Base-by-base conservation (phyloP, 2,329 filamentous ascomycete genomes). In the Venturia carpophila region DNA sequence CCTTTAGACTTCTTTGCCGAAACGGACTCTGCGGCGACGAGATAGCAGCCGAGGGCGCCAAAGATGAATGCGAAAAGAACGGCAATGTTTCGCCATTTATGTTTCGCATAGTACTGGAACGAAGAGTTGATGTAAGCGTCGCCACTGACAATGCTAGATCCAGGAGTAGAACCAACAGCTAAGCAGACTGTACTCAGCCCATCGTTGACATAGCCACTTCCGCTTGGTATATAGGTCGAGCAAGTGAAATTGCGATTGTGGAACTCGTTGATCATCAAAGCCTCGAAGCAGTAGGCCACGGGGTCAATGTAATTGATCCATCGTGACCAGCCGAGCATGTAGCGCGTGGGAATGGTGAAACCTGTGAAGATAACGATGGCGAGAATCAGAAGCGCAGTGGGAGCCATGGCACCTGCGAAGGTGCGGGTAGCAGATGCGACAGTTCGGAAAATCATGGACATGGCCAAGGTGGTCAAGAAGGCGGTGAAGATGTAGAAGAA, bases 261-360 rank as follows among this genome's bases (percentile, higher is more conserved):
- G 70, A 96, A 96, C 74, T 96, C 92, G 75, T 95, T 95, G 68
- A 90, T 83, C 82, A 93, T 88, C 34, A 95, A 80, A 0, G 86
- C 80, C 74, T 95, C 91, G 71, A 95, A 96, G 0, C 86, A 85
- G 68, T 95, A 95, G 1, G 84, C 85, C 13, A 95, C 82, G 2
- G 90, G 90, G 67, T 95, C 87, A 47, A 94, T 78, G 73, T 90
- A 93, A 73, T 88, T 89, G 67, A 95, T 84, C 91, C 91, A 96
- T 67, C 86, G 82, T 70, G 88, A 89, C 90, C 91, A 96, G 1
- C 79, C 83, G 7, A 88, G 82, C 88, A 91, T 94, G 75, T 93
- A 81, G 27, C 68, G 73, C 0, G 74, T 75, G 9, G 81, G 80
- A 64, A 83, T 79, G 1, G 78, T 75, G 73, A 92, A 90, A 67